Conservation (phyloP, 176 grass and related monocot genomes). For the Avena atlantica region DNA sequence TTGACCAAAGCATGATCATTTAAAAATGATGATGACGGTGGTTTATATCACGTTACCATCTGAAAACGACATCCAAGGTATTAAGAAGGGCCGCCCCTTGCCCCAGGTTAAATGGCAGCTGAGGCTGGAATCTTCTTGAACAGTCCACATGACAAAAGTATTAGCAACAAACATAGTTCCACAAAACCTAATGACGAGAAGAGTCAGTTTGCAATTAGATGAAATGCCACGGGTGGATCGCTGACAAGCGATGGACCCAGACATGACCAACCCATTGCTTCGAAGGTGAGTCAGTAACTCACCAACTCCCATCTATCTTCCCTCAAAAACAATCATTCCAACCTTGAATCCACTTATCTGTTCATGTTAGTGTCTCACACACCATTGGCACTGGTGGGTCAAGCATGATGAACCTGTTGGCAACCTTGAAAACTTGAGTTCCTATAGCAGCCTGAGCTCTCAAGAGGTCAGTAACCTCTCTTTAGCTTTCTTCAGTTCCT, state of each 20-base stretch:
- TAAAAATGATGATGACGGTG: neutral
- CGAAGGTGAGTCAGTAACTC: slow-evolving; percentile 52
- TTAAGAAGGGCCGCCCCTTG: slow-evolving; percentile 44
- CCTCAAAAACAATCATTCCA: slow-evolving; percentile 21
- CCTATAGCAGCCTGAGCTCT: slow-evolving; percentile 10
- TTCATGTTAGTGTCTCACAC: slow-evolving; percentile 35
- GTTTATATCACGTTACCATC: slow-evolving; percentile 22
- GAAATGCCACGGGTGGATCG: neutral
- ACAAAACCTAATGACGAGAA: neutral
- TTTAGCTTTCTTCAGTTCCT: slow-evolving; percentile 16
- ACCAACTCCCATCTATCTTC: slow-evolving; percentile 38
- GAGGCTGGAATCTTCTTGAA: slow-evolving; percentile 25
- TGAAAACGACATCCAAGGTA: slow-evolving; percentile 7
- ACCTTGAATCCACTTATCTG: slow-evolving; percentile 16
- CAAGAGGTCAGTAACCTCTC: slow-evolving; percentile 38
- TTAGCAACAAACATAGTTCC: neutral
- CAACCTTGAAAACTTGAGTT: slow-evolving; percentile 14
- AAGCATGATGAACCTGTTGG: neutral
- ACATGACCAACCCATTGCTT: slow-evolving; percentile 39
- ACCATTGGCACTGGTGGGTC: neutral
- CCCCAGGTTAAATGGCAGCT: slow-evolving; percentile 47
- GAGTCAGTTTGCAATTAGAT: neutral
- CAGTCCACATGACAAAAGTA: slow-evolving; percentile 1
- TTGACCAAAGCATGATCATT: neutral
- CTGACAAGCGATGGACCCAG: no score